Conservation (phyloP, 306 rosid species). For the Prunus mongolica region DNA sequence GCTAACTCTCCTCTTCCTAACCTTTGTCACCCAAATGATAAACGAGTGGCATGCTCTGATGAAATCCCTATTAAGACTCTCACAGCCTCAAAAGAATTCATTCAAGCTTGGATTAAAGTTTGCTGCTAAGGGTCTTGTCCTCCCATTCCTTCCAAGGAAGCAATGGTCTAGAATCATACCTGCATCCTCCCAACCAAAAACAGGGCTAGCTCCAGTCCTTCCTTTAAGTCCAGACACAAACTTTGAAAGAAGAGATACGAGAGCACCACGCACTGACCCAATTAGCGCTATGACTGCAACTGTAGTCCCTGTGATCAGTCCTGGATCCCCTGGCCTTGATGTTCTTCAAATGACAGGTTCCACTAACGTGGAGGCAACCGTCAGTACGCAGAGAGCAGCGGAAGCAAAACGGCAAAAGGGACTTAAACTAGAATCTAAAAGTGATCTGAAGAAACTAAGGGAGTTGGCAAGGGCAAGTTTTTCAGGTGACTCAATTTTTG, state of each 20-base stretch:
- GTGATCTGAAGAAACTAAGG: constrained; percentile 52
- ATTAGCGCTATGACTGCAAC: constrained; percentile 50
- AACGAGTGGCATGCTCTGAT: constrained; percentile 51
- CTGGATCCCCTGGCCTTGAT: constrained; percentile 36
- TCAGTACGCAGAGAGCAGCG: constrained; percentile 26
- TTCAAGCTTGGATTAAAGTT: constrained; percentile 41
- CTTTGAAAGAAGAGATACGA: constrained; percentile 32
- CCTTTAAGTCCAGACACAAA: constrained; percentile 36
- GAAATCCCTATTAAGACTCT: constrained; percentile 36
- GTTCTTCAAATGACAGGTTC: constrained; percentile 20
- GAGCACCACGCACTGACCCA: constrained; percentile 29
- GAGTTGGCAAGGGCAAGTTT: constrained; percentile 64
- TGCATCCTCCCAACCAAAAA: constrained; percentile 27
- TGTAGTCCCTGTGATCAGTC: constrained; percentile 60
- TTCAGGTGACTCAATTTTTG: constrained; percentile 31
- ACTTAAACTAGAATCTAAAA: constrained; percentile 30
- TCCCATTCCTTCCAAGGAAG: constrained; percentile 55
- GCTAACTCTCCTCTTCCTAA: constrained; percentile 40
- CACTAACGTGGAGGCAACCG: constrained; percentile 8
- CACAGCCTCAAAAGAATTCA: constrained; percentile 40
- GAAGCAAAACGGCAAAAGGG: constrained; percentile 46
- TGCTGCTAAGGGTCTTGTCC: constrained; percentile 50
- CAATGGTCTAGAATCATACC: constrained; percentile 40
- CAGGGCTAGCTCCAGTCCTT: constrained; percentile 27
- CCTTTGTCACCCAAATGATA: constrained; percentile 46